Evolutionary conservation across 2,329 filamentous ascomycete genomes (phyloP).

Genomic region (Colletotrichum viniferum): DNA sequence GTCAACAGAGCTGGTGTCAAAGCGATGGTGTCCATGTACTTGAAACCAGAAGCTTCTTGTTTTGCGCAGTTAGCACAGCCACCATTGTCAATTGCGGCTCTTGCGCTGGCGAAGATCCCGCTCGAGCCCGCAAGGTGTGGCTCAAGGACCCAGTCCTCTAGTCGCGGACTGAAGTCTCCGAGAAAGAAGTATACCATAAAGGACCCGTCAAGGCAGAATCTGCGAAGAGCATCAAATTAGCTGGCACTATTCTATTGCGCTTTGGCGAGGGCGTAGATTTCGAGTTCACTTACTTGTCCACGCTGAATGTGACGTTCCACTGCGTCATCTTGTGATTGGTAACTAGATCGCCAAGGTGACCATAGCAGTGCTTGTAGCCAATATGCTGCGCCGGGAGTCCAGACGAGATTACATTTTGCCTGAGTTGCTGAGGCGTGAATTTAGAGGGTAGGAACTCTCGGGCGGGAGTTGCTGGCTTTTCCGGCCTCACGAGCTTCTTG

Average conservation of each 20-base stretch:
- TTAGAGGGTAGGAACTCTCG: not conserved
- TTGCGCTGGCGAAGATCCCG: not conserved
- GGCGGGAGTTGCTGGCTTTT: not conserved
- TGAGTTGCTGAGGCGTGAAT: not conserved
- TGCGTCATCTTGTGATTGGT: not conserved
- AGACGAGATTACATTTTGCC: not conserved
- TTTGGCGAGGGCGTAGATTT: not conserved
- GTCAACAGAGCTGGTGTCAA: slow-evolving; percentile 1
- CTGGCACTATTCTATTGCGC: not conserved
- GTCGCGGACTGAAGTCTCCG: not conserved
- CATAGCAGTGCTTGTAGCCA: not conserved
- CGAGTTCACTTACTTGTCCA: not conserved
- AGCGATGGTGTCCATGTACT: not conserved
- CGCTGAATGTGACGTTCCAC: not conserved
- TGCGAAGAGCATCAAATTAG: not conserved
- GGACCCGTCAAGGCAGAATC: not conserved
- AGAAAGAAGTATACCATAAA: not conserved
- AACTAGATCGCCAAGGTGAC: not conserved
- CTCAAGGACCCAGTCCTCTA: not conserved
- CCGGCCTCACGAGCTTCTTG: not conserved
- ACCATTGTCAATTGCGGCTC: not conserved
- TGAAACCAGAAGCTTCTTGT: not conserved
- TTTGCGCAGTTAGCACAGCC: not conserved
- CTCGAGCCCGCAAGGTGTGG: not conserved
- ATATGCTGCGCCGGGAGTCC: not conserved